These are phyloP conservation scores for Coemansia sp. DNA, from an alignment of 192 early-diverging fungal species.

Conservation along the genomic window DNA sequence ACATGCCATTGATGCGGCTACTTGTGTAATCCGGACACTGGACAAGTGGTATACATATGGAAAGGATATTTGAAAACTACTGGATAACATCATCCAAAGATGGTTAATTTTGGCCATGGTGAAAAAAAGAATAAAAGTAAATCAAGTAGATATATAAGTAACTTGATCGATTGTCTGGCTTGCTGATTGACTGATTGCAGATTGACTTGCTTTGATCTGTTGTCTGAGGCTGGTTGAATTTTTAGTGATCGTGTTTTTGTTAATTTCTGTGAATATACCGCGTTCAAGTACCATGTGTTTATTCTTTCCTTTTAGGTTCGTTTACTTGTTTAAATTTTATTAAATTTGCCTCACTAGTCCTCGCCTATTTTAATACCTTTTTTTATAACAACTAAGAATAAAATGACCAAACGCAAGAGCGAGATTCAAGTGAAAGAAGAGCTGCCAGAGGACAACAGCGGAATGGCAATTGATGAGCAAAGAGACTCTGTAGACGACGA, in stretches of 20 bases:
- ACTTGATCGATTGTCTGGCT: too few species aligned
- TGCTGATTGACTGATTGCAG: too few species aligned
- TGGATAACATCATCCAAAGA: too few species aligned
- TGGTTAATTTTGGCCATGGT: too few species aligned
- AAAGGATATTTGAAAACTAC: background rate
- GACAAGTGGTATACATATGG: background rate
- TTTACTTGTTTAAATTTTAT: background rate
- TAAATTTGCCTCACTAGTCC: background rate
- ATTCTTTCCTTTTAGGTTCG: background rate
- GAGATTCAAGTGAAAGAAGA: slow-evolving; percentile 1
- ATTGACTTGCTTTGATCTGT: too few species aligned
- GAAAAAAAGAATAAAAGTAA: too few species aligned
- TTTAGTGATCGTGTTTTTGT: too few species aligned
- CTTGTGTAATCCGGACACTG: background rate
- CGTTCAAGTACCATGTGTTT: too few species aligned
- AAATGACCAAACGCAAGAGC: slow-evolving; percentile 1
- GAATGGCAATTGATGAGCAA: background rate
- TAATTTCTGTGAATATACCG: too few species aligned
- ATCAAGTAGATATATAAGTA: too few species aligned
- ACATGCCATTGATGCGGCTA: background rate
- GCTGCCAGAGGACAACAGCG: background rate
- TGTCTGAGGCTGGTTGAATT: too few species aligned
- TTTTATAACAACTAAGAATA: background rate
- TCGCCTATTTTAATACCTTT: background rate
- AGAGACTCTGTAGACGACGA: slow-evolving; percentile 5